Evolutionary conservation across 2,329 filamentous ascomycete species (phyloP).

Genomic region (Drechslerella dactyloides): DNA sequence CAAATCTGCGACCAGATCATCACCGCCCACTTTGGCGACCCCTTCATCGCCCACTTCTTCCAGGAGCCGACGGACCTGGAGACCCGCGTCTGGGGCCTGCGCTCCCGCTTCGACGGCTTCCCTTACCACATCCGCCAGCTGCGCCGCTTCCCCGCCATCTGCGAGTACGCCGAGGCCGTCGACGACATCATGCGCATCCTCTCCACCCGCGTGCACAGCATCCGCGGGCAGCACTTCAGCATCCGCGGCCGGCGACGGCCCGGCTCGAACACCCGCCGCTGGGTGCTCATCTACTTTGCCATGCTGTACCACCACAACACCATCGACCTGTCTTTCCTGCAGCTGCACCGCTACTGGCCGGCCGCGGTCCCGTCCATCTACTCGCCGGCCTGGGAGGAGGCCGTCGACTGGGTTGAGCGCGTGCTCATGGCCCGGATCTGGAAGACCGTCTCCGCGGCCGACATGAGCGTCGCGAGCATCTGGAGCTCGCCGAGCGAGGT

Average conservation of each 20-base stretch:
- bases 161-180: conserved; percentile 32
- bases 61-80: conserved; percentile 32
- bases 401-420: conserved; percentile 40
- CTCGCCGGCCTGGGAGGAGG: conserved; percentile 38
- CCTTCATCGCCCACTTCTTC: conserved; percentile 39
- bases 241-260: conserved; percentile 35
- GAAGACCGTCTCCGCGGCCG: conserved; percentile 32
- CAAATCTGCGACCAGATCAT: conserved; percentile 45
- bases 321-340: conserved; percentile 32
- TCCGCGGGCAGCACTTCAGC: conserved; percentile 40
- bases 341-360: conserved; percentile 35
- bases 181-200: conserved; percentile 38
- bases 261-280: conserved; percentile 23
- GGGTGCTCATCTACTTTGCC: conserved; percentile 43
- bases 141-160: conserved; percentile 30
- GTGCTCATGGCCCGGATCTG: conserved; percentile 47
- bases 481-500: conserved; percentile 42
- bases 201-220: conserved; percentile 21
- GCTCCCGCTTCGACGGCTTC: conserved; percentile 29
- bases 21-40: conserved; percentile 24
- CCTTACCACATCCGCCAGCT: conserved; percentile 41
- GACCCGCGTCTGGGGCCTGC: conserved; percentile 15
- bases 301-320: conserved; percentile 46
- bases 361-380: conserved; percentile 24
- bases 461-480: conserved; percentile 25